Conservation (phyloP, 2,329 filamentous ascomycete species). For the Phaeoacremonium minimum region DNA sequence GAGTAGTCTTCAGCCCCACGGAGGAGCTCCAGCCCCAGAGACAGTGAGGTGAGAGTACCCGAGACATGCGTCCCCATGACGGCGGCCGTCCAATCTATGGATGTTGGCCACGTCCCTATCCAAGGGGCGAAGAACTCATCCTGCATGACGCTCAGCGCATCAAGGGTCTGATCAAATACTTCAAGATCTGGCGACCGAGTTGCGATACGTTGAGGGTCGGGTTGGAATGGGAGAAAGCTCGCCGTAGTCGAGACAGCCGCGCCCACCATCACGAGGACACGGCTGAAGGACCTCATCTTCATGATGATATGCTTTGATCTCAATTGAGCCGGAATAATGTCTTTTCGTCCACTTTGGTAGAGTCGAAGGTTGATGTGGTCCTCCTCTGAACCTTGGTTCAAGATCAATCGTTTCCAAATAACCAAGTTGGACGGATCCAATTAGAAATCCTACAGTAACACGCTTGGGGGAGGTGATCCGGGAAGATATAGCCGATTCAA, state of each 20-base stretch:
- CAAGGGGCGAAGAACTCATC: conserved; percentile 71
- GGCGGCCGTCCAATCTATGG: conserved; percentile 92
- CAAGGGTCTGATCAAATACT: conserved; percentile 46
- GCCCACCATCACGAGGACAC: not conserved
- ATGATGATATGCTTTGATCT: no score
- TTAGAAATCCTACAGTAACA: no score
- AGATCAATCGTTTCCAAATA: no score
- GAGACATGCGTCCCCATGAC: conserved; percentile 78
- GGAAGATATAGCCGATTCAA: no score
- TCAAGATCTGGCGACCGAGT: not conserved
- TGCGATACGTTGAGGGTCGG: not conserved
- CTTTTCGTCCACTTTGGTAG: no score
- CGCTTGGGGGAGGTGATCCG: no score
- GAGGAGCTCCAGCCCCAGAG: conserved; percentile 45
- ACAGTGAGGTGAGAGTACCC: conserved; percentile 67
- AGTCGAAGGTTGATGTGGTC: no score
- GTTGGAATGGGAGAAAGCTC: not conserved
- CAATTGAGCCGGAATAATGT: no score
- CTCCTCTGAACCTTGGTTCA: no score
- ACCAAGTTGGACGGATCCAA: no score
- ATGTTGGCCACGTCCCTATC: conserved; percentile 75
- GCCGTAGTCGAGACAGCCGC: not conserved
- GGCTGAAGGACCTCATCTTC: no score
- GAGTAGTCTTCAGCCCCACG: conserved; percentile 33
- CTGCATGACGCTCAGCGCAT: conserved; percentile 73